Evolutionary conservation across 306 rosid species (phyloP).

Genomic region (Inga oerstediana): DNA sequence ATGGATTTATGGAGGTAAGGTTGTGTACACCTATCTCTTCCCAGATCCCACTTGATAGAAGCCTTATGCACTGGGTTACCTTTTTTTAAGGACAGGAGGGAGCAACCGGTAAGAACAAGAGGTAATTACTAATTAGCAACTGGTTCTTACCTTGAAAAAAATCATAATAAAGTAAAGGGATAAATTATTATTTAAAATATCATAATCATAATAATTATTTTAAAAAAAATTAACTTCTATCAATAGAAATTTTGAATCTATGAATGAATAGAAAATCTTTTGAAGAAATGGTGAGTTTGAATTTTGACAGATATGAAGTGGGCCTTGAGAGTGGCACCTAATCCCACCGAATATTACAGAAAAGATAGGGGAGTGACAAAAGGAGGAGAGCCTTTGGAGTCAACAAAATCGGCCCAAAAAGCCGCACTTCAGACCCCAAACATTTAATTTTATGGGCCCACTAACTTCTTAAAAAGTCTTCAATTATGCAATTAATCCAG

Average conservation of each 20-base stretch:
- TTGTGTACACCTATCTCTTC: too few species aligned
- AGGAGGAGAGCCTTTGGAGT: background rate
- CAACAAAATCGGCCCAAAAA: conserved; percentile 31
- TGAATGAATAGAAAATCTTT: too few species aligned
- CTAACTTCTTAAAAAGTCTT: background rate
- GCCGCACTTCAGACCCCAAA: background rate
- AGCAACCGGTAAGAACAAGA: too few species aligned
- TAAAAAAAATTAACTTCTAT: too few species aligned
- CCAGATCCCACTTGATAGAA: fast-evolving
- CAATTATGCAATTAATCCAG: conserved; percentile 7
- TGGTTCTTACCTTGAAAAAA: background rate
- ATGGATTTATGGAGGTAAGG: too few species aligned
- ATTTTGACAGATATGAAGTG: background rate
- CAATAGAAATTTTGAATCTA: too few species aligned
- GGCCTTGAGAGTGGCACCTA: conserved; percentile 18
- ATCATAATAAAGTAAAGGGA: background rate
- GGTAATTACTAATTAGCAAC: background rate
- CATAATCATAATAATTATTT: background rate
- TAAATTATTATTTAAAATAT: background rate
- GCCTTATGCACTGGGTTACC: too few species aligned
- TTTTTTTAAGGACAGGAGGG: too few species aligned
- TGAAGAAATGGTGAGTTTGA: background rate
- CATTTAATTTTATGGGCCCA: conserved; percentile 8
- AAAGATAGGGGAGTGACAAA: background rate
- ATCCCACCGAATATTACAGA: conserved; percentile 31